Evolutionary conservation across 2,329 filamentous ascomycete genomes (phyloP).

Genomic region (Fusarium denticulatum): DNA sequence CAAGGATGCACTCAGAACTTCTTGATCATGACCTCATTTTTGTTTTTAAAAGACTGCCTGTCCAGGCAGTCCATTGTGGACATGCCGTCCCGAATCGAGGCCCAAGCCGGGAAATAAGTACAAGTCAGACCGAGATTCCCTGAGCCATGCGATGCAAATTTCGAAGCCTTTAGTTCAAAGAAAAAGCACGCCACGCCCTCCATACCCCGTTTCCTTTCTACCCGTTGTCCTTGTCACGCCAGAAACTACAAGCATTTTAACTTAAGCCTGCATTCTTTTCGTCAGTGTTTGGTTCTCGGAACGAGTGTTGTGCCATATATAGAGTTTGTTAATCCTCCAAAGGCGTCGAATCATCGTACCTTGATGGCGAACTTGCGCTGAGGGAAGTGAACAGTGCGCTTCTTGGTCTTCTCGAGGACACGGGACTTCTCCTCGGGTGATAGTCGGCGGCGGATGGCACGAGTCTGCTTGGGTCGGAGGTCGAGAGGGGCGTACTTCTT

Average conservation of each 20-base stretch:
- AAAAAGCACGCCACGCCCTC: slow-evolving; percentile 53
- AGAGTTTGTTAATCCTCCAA: neutral
- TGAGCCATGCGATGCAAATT: slow-evolving; percentile 54
- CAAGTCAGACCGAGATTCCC: slow-evolving; percentile 52
- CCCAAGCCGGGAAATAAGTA: slow-evolving; percentile 51
- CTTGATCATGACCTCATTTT: slow-evolving; percentile 54
- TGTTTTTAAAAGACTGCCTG: slow-evolving; percentile 47
- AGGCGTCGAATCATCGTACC: slow-evolving; percentile 62
- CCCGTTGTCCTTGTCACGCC: slow-evolving; percentile 46
- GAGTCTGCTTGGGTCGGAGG: slow-evolving; percentile 97
- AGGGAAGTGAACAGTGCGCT: slow-evolving; percentile 95
- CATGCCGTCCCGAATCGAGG: slow-evolving; percentile 50
- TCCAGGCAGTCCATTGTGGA: slow-evolving; percentile 47
- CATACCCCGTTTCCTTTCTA: slow-evolving; percentile 49
- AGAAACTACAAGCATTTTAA: slow-evolving; percentile 41
- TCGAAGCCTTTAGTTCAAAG: slow-evolving; percentile 47
- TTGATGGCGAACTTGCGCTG: slow-evolving; percentile 99
- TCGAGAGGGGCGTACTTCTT: slow-evolving; percentile 99
- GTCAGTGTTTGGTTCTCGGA: slow-evolving; percentile 27
- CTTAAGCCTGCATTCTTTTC: slow-evolving; percentile 41
- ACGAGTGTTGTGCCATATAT: neutral
- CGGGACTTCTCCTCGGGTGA: slow-evolving; percentile 88
- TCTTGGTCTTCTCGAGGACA: slow-evolving; percentile 94
- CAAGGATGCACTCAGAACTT: slow-evolving; percentile 9
- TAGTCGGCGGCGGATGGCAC: slow-evolving; percentile 95